Percentiles rank a stretch among this genome's conserved stretches.
These are phyloP conservation scores for Lentinula guzmanii DNA, from an alignment of 768 basidiomycete species.

Conservation along the genomic window DNA sequence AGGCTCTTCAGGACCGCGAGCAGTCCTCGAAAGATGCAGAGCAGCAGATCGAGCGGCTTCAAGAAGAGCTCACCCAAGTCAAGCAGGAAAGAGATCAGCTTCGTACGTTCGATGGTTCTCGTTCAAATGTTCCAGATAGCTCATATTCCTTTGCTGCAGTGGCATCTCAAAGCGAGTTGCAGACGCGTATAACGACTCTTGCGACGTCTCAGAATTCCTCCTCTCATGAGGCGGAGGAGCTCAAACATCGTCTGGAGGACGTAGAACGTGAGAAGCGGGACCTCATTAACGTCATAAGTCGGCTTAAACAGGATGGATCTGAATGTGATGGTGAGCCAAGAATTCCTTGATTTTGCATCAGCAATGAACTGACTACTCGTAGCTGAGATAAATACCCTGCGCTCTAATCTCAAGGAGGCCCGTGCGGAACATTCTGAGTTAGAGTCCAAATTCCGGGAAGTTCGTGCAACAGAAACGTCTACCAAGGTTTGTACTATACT, in stretches of 20 bases:
- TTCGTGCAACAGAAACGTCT: conserved; percentile 70
- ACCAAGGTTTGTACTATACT: conserved; percentile 47
- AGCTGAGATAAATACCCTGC: conserved; percentile 72
- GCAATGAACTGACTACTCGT: conserved; percentile 2
- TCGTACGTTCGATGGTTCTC: conserved; percentile 34
- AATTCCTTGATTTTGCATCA: background rate
- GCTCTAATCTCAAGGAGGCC: conserved; percentile 65
- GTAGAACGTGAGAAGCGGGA: conserved; percentile 89
- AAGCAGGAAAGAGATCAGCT: conserved; percentile 65
- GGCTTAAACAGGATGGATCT: conserved; percentile 68
- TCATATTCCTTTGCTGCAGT: conserved; percentile 27
- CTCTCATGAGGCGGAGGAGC: conserved; percentile 49
- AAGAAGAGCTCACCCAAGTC: conserved; percentile 48
- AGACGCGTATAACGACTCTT: conserved; percentile 51
- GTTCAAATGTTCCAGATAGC: conserved; percentile 8
- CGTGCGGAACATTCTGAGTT: conserved; percentile 66
- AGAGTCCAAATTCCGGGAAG: conserved; percentile 65
- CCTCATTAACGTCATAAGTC: conserved; percentile 75
- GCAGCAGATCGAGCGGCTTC: conserved; percentile 39
- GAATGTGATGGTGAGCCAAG: conserved; percentile 64
- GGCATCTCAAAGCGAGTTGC: conserved; percentile 38
- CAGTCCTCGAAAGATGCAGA: conserved; percentile 53
- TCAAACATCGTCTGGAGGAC: conserved; percentile 63
- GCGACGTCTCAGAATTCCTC: conserved; percentile 57
- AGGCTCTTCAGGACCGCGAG: conserved; percentile 77